Base-by-base conservation (phyloP, 306 rosid genomes). In the Quercus engelmannii region DNA sequence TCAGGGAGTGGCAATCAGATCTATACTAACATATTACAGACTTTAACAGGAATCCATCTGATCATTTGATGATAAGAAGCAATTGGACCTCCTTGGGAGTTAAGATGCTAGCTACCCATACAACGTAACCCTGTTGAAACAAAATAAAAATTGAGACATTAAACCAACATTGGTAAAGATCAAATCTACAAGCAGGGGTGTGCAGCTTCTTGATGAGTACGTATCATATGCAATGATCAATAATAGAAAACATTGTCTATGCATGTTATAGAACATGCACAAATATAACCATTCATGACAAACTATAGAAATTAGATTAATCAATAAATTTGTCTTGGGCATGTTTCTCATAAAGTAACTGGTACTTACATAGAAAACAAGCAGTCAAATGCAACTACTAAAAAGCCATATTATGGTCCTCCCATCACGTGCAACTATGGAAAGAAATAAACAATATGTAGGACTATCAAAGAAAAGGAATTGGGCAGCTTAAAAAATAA, bases 41-140 rank as follows among this genome's bases (percentile, higher is more conserved):
- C 80, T 75, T 74, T 62, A 8, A 62, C 76, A 55, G 80, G 74
- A 56, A 79, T 74, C 77, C 76, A 83, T 57, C 83, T 28, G 51
- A 75, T 62, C 80, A 68, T 82, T 59, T 80, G 76, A 69, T 33
- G 81, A 68, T 57, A 76, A 30, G 65, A 31, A 82, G 84, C 73
- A 81, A 69, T 49, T 49, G 54, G 28, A 35, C 78, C 62, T 82
- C 55, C 8, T 19, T 69, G 54, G 17, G 54, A 49, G 54, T 63
- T 54, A 63, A 74, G 73, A 79, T 68, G 3, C 17, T 33, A 23
- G 74, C 88, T 73, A 33, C 56, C 55, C 62, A 58, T 71, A 76
- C 62, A 77, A 70, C 61, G 5, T 51, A 74, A 51, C 68, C 89
- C 92, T 91, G 90, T 64, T 49, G 78, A 83, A 79, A 86, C 23